A percentile compares a stretch with the other conserved stretches of the same genome.
These are phyloP conservation scores for Rhizopus arrhizus DNA, from an alignment of 371 early-diverging fungal genomes.

Conservation along the genomic window DNA sequence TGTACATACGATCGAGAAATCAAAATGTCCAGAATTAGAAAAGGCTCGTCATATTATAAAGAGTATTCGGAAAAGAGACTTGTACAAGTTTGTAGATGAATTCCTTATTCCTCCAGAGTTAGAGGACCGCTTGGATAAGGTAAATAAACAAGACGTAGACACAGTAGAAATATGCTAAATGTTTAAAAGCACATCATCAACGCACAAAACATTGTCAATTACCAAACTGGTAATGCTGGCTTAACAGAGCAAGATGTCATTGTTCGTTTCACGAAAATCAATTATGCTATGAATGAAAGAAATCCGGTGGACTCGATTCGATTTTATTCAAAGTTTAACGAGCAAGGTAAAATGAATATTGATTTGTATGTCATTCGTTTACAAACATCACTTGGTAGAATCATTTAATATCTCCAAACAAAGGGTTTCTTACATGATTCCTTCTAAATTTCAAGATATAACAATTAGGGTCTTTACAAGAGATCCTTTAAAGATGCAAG, in stretches of 20 bases:
- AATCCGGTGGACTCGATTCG: slow-evolving; percentile 87
- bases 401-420: slow-evolving; percentile 71
- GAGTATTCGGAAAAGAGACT: slow-evolving; percentile 72
- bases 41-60: slow-evolving; percentile 70
- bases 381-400: slow-evolving; percentile 22
- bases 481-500: slow-evolving; percentile 57
- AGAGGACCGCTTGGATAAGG: slow-evolving; percentile 47
- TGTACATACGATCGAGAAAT: slow-evolving; percentile 80
- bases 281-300: slow-evolving; percentile 79
- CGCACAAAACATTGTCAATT: slow-evolving; percentile 57
- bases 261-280: slow-evolving; percentile 70
- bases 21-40: slow-evolving; percentile 60
- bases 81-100: slow-evolving; percentile 91
- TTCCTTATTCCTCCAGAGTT: slow-evolving; percentile 69
- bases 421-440: slow-evolving; percentile 74
- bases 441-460: slow-evolving; percentile 72
- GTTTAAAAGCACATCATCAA: slow-evolving; percentile 49
- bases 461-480: slow-evolving; percentile 70
- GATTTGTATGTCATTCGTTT: too few relatives aligned
- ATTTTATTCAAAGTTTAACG: slow-evolving; percentile 77
- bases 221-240: slow-evolving; percentile 59
- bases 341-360: slow-evolving; percentile 36
- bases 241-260: slow-evolving; percentile 70
- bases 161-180: background rate
- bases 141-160: slow-evolving; percentile 2